Evolutionary conservation across 2,329 filamentous ascomycete species (phyloP).

Genomic region (Apiospora saccharicola): DNA sequence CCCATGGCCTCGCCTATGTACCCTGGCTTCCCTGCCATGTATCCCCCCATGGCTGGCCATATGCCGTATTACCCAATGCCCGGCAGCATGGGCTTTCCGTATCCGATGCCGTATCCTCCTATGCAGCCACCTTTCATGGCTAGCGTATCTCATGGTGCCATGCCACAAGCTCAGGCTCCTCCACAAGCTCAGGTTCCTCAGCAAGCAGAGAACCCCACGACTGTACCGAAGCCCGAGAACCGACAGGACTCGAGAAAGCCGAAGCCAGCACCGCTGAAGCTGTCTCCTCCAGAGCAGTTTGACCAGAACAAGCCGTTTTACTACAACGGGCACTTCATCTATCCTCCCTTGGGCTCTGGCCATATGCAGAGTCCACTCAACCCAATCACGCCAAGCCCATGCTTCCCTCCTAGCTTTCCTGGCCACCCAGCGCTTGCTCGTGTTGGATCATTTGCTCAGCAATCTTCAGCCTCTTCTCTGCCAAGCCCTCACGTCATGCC

Average conservation of each 20-base stretch:
- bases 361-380: conserved; percentile 29
- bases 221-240: conserved; percentile 32
- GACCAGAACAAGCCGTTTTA: conserved; percentile 55
- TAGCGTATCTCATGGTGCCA: conserved; percentile 27
- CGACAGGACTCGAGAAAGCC: conserved; percentile 40
- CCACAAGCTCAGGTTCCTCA: conserved; percentile 18
- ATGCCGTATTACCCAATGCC: conserved; percentile 40
- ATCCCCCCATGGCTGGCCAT: conserved; percentile 39
- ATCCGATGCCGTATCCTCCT: conserved; percentile 19
- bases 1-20: conserved; percentile 34
- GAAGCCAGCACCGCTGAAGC: conserved; percentile 41
- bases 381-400: conserved; percentile 34
- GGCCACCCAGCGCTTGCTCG: conserved; percentile 32
- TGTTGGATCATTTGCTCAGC: conserved; percentile 31
- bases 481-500: conserved; percentile 29
- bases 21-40: conserved; percentile 32
- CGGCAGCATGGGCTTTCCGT: conserved; percentile 32
- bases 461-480: conserved; percentile 29
- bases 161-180: conserved; percentile 14
- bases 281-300: conserved; percentile 53
- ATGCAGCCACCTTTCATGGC: conserved; percentile 25
- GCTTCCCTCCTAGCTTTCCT: conserved; percentile 33
- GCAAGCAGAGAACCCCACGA: conserved; percentile 23
- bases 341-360: conserved; percentile 40
- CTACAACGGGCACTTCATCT: conserved; percentile 54